A percentile compares a stretch with the other conserved stretches of the same genome.
phyloP scores from a whole-genome alignment of 2,329 filamentous ascomycete genomes.

The Paracoccidioides brasiliensis region DNA sequence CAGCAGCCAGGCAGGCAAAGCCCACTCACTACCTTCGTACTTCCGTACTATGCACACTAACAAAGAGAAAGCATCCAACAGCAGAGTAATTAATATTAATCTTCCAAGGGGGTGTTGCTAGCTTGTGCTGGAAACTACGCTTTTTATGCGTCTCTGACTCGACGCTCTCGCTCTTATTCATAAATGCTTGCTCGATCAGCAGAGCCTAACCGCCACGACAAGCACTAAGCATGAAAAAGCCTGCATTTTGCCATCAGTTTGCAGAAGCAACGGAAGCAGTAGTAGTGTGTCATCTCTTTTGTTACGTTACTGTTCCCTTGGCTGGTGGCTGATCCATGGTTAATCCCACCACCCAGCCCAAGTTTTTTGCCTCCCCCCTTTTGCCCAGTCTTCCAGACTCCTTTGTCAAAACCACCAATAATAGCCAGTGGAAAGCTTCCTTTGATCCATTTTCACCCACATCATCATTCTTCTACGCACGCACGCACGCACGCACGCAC shows the following conservation, averaged over 20 bases:
- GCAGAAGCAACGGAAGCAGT: neutral
- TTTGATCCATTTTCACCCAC: neutral
- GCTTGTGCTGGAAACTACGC: constrained; percentile 5
- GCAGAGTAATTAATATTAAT: neutral
- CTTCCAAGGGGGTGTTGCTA: constrained; percentile 1
- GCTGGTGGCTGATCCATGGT: neutral
- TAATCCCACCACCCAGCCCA: neutral
- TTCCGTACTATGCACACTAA: no score
- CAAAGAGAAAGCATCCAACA: neutral
- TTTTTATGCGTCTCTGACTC: neutral
- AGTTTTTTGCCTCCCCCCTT: neutral
- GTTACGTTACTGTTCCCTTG: neutral
- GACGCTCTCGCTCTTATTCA: neutral
- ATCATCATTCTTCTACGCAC: neutral
- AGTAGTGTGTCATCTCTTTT: neutral
- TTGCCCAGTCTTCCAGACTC: neutral
- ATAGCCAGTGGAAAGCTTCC: neutral
- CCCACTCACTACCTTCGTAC: no score
- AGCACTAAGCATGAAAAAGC: neutral
- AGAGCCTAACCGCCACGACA: neutral
- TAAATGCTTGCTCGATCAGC: neutral
- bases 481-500: neutral
- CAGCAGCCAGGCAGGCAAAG: no score
- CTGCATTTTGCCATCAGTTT: neutral
- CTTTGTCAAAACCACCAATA: neutral